Evolutionary conservation across 2,329 filamentous ascomycete genomes (phyloP).

Genomic region (Microthyrium microscopicum): DNA sequence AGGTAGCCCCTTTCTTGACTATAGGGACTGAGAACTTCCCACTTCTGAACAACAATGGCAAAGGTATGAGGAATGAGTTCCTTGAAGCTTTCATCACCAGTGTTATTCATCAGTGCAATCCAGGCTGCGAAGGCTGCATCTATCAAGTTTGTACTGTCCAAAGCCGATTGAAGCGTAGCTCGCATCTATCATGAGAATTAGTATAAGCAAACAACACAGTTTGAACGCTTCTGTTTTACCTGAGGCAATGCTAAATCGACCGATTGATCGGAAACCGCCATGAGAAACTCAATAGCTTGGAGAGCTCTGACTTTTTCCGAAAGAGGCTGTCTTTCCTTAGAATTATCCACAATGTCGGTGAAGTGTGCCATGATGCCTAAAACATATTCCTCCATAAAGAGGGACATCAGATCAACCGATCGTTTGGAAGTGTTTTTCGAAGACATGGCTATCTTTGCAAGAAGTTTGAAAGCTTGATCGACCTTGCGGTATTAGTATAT

Average conservation of each 20-base stretch:
- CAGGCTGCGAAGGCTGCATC: constrained; percentile 70
- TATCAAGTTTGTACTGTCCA: constrained; percentile 59
- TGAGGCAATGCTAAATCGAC: constrained; percentile 72
- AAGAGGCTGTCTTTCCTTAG: constrained; percentile 35
- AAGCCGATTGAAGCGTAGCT: constrained; percentile 75
- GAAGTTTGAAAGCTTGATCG: constrained; percentile 32
- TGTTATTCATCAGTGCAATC: constrained; percentile 56
- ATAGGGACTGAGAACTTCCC: constrained; percentile 46
- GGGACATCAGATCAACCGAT: too few relatives aligned
- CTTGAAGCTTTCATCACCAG: constrained; percentile 66
- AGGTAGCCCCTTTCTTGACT: constrained; percentile 43
- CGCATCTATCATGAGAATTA: constrained; percentile 44
- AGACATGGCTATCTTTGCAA: constrained; percentile 33
- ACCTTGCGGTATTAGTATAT: constrained; percentile 12
- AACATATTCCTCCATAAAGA: constrained; percentile 69
- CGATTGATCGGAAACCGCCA: constrained; percentile 55
- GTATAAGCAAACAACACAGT: background rate
- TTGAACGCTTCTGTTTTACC: constrained; percentile 29
- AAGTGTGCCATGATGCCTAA: constrained; percentile 76
- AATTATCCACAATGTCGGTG: constrained; percentile 61
- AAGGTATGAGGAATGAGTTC: constrained; percentile 76
- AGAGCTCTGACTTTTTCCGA: constrained; percentile 64
- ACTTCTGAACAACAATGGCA: constrained; percentile 70
- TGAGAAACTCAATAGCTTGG: constrained; percentile 74
- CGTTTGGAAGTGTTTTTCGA: too few relatives aligned